Conservation (phyloP, 2,329 filamentous ascomycete species). For the Cladophialophora yegresii region DNA sequence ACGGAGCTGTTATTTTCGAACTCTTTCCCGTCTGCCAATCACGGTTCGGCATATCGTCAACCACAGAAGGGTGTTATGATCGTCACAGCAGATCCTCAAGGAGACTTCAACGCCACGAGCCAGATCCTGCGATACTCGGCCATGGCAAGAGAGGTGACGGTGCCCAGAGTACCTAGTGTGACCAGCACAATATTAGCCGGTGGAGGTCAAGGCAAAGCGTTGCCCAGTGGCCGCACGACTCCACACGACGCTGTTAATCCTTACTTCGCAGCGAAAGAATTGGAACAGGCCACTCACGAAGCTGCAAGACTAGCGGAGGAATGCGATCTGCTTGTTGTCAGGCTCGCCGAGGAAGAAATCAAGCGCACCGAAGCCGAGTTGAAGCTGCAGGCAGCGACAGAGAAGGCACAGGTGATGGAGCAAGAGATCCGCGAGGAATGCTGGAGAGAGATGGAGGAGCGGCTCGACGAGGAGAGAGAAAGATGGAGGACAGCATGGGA, state of each 20-base stretch:
- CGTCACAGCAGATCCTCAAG: slow-evolving; percentile 86
- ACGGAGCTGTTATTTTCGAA: slow-evolving; percentile 87
- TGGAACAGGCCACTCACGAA: slow-evolving; percentile 79
- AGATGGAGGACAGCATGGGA: slow-evolving; percentile 80
- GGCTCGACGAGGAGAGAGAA: slow-evolving; percentile 71
- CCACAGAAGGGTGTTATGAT: slow-evolving; percentile 94
- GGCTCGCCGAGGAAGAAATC: slow-evolving; percentile 70
- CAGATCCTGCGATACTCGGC: slow-evolving; percentile 95
- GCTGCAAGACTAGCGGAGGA: slow-evolving; percentile 77
- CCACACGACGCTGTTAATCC: slow-evolving; percentile 49
- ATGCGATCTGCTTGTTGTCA: slow-evolving; percentile 70
- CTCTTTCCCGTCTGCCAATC: slow-evolving; percentile 69
- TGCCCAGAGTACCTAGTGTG: slow-evolving; percentile 82
- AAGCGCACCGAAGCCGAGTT: slow-evolving; percentile 71
- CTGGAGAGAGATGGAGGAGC: slow-evolving; percentile 78
- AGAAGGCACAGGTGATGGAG: slow-evolving; percentile 71
- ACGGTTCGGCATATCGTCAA: slow-evolving; percentile 52
- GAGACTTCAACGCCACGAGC: slow-evolving; percentile 94
- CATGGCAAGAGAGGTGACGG: slow-evolving; percentile 86
- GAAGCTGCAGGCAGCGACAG: slow-evolving; percentile 66
- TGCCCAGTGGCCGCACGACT: slow-evolving; percentile 48
- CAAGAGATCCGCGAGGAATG: slow-evolving; percentile 86
- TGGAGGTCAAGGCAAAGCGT: slow-evolving; percentile 27
- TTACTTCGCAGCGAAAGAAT: slow-evolving; percentile 63
- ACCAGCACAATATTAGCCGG: slow-evolving; percentile 65